A percentile compares a stretch with the other conserved stretches of the same genome.
Conservation (phyloP, 2,329 filamentous ascomycete species). For the Annulohypoxylon truncatum region DNA sequence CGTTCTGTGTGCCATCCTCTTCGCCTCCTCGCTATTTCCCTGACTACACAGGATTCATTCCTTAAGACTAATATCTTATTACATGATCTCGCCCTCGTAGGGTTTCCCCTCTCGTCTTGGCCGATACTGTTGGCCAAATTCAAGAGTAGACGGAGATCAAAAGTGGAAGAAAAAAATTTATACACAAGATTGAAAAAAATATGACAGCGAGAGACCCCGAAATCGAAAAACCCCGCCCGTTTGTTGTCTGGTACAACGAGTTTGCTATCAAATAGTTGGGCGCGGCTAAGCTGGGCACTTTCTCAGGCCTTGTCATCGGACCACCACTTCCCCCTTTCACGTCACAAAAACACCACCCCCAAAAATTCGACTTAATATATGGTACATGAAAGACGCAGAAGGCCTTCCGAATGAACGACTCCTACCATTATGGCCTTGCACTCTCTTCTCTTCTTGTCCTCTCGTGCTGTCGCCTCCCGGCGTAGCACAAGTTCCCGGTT, state of each 20-base stretch:
- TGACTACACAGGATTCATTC: slow-evolving; percentile 29
- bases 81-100: slow-evolving; percentile 34
- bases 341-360: slow-evolving; percentile 21
- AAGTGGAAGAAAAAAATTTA: slow-evolving; percentile 34
- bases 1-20: slow-evolving; percentile 5
- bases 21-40: slow-evolving; percentile 17
- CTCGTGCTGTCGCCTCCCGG: slow-evolving; percentile 44
- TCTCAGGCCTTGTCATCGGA: slow-evolving; percentile 21
- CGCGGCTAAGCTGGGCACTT: slow-evolving; percentile 20
- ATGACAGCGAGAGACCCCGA: slow-evolving; percentile 30
- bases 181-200: slow-evolving; percentile 40
- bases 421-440: slow-evolving; percentile 35
- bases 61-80: slow-evolving; percentile 35
- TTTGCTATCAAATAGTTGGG: slow-evolving; percentile 32
- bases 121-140: slow-evolving; percentile 32
- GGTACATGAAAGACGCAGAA: slow-evolving; percentile 40
- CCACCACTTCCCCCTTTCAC: slow-evolving; percentile 13
- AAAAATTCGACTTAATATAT: slow-evolving; percentile 35
- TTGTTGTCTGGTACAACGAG: slow-evolving; percentile 30
- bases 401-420: slow-evolving; percentile 27
- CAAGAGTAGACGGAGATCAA: slow-evolving; percentile 34
- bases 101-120: slow-evolving; percentile 23
- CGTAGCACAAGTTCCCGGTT: slow-evolving; percentile 38
- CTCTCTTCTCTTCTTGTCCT: slow-evolving; percentile 34
- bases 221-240: slow-evolving; percentile 32